Percentiles rank a stretch among this genome's conserved stretches.
These are phyloP conservation scores for Candolleomyces aberdarensis DNA, from an alignment of 768 basidiomycete species.

Conservation along the genomic window DNA sequence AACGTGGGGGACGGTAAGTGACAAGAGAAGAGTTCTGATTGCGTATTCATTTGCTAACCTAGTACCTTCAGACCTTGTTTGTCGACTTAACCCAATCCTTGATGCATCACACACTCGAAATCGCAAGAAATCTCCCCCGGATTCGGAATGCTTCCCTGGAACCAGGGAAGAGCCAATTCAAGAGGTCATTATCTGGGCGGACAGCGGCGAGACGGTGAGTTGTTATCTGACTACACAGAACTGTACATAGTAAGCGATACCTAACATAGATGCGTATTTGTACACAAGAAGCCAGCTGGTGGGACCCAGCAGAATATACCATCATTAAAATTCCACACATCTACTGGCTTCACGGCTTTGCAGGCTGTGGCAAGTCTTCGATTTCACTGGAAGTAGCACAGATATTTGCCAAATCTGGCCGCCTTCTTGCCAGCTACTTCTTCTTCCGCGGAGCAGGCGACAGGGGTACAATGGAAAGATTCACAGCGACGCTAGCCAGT, in stretches of 20 bases:
- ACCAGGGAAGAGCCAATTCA: not conserved
- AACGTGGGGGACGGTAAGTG: too few relatives aligned
- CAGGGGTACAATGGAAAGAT: not conserved
- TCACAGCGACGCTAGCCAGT: not conserved
- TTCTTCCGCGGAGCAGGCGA: conserved; percentile 1
- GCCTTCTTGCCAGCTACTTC: conserved; percentile 1
- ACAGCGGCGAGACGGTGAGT: not conserved
- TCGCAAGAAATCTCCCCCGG: not conserved
- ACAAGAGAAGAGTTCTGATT: too few relatives aligned
- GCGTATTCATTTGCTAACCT: too few relatives aligned
- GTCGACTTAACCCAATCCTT: not conserved
- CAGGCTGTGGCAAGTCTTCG: conserved; percentile 2
- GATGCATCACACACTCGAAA: not conserved
- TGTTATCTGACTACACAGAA: not conserved
- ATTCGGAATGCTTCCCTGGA: not conserved
- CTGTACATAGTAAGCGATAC: too few relatives aligned
- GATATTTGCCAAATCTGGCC: not conserved
- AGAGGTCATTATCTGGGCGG: not conserved
- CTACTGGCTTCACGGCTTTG: conserved; percentile 1
- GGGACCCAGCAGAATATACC: too few relatives aligned
- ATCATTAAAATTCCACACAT: not conserved
- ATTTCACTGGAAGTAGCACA: not conserved
- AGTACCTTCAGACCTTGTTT: too few relatives aligned
- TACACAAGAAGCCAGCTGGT: too few relatives aligned
- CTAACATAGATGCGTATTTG: too few relatives aligned